phyloP scores from a whole-genome alignment of 495 filamentous ascomycete species.

The Rusavskia elegans region DNA sequence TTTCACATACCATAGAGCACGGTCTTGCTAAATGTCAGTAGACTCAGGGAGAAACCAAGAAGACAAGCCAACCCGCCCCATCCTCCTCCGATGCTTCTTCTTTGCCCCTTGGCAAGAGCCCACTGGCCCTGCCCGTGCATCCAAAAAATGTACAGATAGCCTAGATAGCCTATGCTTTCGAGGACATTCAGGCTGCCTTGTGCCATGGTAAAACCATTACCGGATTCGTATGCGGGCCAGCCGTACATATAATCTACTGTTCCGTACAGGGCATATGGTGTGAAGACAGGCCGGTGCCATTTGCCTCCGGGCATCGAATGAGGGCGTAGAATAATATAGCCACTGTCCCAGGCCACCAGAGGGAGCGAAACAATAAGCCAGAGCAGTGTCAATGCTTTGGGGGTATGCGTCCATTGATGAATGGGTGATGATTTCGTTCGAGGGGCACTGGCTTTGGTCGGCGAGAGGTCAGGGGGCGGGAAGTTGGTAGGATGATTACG shows the following conservation, averaged over 20 bases:
- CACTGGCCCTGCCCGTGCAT: conserved; percentile 21
- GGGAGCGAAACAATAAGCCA: conserved; percentile 74
- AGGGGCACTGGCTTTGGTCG: conserved; percentile 9
- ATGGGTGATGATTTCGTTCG: not conserved
- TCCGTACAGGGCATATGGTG: conserved; percentile 70
- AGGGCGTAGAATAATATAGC: conserved; percentile 70
- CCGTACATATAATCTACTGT: conserved; percentile 75
- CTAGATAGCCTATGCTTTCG: conserved; percentile 55
- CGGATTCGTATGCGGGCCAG: conserved; percentile 52
- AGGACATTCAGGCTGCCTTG: conserved; percentile 58
- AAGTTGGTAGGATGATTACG: conserved; percentile 34
- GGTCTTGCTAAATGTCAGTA: conserved; percentile 84
- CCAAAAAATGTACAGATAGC: conserved; percentile 50
- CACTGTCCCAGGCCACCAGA: conserved; percentile 68
- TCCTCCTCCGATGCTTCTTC: conserved; percentile 19
- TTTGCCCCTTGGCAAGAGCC: conserved; percentile 17
- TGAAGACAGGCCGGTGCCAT: conserved; percentile 60
- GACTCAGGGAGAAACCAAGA: conserved; percentile 47
- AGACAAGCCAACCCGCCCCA: conserved; percentile 37
- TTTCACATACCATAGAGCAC: conserved; percentile 59
- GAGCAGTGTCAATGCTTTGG: conserved; percentile 42
- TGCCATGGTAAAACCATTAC: conserved; percentile 66
- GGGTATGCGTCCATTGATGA: conserved; percentile 46
- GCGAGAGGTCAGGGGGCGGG: conserved; percentile 17
- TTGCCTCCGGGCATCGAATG: conserved; percentile 67